Conservation (phyloP, 2,329 filamentous ascomycete genomes). For the Nigrograna mackinnonii region DNA sequence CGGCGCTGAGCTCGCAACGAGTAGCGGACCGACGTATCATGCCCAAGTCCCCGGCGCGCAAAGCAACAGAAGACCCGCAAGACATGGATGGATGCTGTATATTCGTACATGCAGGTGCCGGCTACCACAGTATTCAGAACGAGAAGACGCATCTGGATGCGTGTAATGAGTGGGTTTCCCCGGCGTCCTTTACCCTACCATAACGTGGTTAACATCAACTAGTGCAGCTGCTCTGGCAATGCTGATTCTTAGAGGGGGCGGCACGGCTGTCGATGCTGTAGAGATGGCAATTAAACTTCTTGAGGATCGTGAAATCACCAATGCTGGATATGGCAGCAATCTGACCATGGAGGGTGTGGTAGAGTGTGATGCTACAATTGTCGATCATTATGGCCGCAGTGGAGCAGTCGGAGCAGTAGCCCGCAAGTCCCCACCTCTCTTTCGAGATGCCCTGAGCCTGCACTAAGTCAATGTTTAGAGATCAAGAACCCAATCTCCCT, state of each 20-base stretch:
- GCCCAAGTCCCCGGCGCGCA: constrained; percentile 29
- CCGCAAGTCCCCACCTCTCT: constrained; percentile 62
- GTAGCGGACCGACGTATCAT: too few species aligned
- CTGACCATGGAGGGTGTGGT: constrained; percentile 87
- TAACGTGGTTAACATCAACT: neutral
- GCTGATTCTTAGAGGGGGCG: constrained; percentile 76
- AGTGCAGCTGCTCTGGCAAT: constrained; percentile 87
- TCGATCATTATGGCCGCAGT: constrained; percentile 88
- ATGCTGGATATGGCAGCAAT: constrained; percentile 95
- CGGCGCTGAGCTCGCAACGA: too few species aligned
- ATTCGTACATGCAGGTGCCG: constrained; percentile 93
- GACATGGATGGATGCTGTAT: constrained; percentile 69
- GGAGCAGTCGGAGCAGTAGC: constrained; percentile 90
- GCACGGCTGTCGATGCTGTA: constrained; percentile 82
- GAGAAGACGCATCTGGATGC: constrained; percentile 82
- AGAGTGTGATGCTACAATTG: constrained; percentile 91
- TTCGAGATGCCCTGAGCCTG: constrained; percentile 16
- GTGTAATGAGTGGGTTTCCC: constrained; percentile 77
- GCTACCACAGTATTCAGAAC: constrained; percentile 87
- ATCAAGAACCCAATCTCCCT: constrained; percentile 91
- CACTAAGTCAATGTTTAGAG: constrained; percentile 54
- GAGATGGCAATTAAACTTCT: constrained; percentile 86
- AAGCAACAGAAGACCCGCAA: constrained; percentile 43
- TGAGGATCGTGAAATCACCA: constrained; percentile 94
- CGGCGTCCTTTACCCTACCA: neutral